Percentiles rank a stretch among this genome's conserved stretches.
These are phyloP conservation scores for Botrytis fragariae DNA, from an alignment of 2,329 filamentous ascomycete genomes.

Conservation along the genomic window DNA sequence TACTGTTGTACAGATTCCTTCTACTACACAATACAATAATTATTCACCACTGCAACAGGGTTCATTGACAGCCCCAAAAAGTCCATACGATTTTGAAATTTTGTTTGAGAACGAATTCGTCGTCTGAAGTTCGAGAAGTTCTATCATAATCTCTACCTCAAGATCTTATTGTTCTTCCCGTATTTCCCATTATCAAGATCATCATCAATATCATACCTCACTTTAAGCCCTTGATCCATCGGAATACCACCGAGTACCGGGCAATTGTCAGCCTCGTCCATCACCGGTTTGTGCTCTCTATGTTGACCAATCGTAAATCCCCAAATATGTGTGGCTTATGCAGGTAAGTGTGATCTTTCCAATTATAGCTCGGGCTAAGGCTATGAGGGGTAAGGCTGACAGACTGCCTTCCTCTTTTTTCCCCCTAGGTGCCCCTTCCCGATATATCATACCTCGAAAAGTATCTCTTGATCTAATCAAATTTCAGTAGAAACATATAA, in stretches of 20 bases:
- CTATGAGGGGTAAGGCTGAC: constrained; percentile 2
- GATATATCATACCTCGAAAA: not conserved
- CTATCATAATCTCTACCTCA: not conserved
- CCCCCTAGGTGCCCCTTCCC: not conserved
- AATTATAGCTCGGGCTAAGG: not conserved
- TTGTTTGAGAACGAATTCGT: not conserved
- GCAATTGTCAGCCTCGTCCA: not conserved
- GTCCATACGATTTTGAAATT: not conserved
- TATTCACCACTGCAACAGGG: not conserved
- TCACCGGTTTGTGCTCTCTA: too few species aligned
- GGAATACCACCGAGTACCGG: not conserved
- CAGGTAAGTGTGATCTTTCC: not conserved
- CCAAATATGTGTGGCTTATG: not conserved
- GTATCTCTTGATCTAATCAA: not conserved
- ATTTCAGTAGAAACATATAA: not conserved
- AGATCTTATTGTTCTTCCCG: too few species aligned
- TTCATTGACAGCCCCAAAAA: too few species aligned
- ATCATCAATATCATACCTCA: not conserved
- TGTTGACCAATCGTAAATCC: not conserved
- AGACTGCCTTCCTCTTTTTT: not conserved
- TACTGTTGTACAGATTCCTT: not conserved
- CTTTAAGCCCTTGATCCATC: not conserved
- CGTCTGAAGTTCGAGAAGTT: not conserved
- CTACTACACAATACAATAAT: not conserved
- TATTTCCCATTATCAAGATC: not conserved